Base-by-base conservation (phyloP, 495 filamentous ascomycete genomes). In the Mycothermus thermophilus region DNA sequence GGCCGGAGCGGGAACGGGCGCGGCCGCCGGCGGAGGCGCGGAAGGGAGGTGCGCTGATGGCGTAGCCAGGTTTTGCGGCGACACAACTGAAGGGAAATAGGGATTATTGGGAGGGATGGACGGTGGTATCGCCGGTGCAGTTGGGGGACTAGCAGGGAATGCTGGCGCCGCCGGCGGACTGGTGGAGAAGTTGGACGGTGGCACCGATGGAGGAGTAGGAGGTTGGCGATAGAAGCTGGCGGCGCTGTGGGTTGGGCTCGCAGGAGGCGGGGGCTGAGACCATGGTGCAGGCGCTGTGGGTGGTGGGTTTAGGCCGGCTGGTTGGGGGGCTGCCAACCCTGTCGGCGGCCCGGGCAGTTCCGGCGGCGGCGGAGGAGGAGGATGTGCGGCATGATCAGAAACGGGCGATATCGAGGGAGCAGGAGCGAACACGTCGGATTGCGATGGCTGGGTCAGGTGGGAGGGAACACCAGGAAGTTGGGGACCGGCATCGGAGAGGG, bases 391-490 rank as follows among this genome's bases (percentile, higher is more conserved):
- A 24, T 42, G 37, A 20, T 50, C 41, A 10, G 41, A 12, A 0
- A 52, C 46, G 1, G 52, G 42, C 7, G 45, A 47, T 3, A 52
- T 16, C 1, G 55, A 40, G 11, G 54, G 43, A 1, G 40, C 43
- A 1, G 36, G 32, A 14, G 43, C 46, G 14, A 55, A 54, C 33
- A 48, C 48, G 5, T 41, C 47, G 0, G 44, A 29, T 11, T 50
- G 39, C n/a, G 35, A 14, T 44, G 61, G 35, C 21, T 37, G 40
- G 35, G 13, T 43, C 43, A 47, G 55, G 43, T 42, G 43, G 6
- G 47, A 46, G 5, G 55, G 55, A 4, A 58, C 50, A 1, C 48
- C 46, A 1, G 55, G 55, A 8, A 58, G 37, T 14, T 42, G 41
- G 13, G 56, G 45, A 13, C 43, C 51, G 15, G 34, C 44, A 3